Base-by-base conservation (phyloP, 2,329 filamentous ascomycete genomes). In the Talaromyces sp. region DNA sequence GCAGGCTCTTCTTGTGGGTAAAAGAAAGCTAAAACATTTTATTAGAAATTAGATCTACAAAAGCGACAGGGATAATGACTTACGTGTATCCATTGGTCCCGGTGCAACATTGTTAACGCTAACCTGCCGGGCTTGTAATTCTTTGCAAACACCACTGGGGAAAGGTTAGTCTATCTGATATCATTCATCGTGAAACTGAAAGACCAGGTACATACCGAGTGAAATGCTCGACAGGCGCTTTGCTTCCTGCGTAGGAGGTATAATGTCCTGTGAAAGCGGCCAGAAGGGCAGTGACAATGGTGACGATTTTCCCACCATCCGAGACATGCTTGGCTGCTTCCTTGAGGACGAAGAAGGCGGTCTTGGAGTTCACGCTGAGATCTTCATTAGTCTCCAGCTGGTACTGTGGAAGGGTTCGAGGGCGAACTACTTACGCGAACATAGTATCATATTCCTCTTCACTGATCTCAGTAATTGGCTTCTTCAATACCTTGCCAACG, bases 211-310 rank as follows among this genome's bases (percentile, higher is more conserved):
- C 5, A 70, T 75, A 65, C 70, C 82, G 77, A 7, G 78, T 80
- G 71, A 86, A 79, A 66, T 85, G 81, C 66, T 86, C 82, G 32
- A 86, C 76, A 3, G 82, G 81, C 33, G 82, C 82, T 62, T 86
- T 86, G 47, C 79, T 74, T 8, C 75, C 76, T 22, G 75, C 75
- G 42, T 79, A 78, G 0, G 71, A 74, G 0, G 75, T 78, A 56
- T 78, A 78, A 55, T 66, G 68, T 40, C 74, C 72, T 0, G 75
- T 79, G 49, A 77, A 79, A 14, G 75, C 77, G 10, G 71, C 75
- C 3, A 78, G 69, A 36, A 79, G 67, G 1, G 73, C 70, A 1
- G 76, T 79, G 33, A 77, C 73, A 44, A 77, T 75, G 39, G 72
- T 77, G 63, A 79, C 74, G 52, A 79, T 70, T 65, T 77, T 78